Conservation (phyloP, 805 yeast species). For the Starmera pachycereana region DNA sequence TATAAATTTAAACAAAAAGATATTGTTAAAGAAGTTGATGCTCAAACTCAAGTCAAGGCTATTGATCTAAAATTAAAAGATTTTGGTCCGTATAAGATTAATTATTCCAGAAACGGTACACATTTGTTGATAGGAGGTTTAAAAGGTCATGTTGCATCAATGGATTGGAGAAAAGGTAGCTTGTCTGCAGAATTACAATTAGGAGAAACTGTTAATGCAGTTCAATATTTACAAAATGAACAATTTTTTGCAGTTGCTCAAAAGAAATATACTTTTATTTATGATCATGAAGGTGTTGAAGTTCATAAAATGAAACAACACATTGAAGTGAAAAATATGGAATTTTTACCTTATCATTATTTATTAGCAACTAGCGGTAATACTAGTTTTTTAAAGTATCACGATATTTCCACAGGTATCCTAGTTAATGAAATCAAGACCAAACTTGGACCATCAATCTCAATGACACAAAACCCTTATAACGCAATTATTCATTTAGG, state of each 20-base stretch:
- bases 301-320: conserved; percentile 87
- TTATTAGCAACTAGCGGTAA: conserved; percentile 81
- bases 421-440: conserved; percentile 78
- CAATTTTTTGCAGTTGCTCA: conserved; percentile 96
- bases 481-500: conserved; percentile 93
- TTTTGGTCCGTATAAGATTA: conserved; percentile 78
- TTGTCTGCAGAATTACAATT: conserved; percentile 74
- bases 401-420: conserved; percentile 90
- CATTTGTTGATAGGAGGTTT: conserved; percentile 75
- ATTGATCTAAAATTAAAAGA: conserved; percentile 64
- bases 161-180: conserved; percentile 89
- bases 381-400: conserved; percentile 82
- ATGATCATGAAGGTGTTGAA: conserved; percentile 87
- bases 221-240: conserved; percentile 83
- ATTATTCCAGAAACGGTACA: conserved; percentile 84
- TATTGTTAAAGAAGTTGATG: conserved; percentile 65
- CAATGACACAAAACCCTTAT: conserved; percentile 89
- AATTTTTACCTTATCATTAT: conserved; percentile 89
- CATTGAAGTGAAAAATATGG: conserved; percentile 71
- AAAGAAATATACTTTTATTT: conserved; percentile 85
- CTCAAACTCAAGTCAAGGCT: conserved; percentile 61
- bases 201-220: conserved; percentile 85
- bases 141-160: conserved; percentile 91
- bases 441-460: conserved; percentile 80
- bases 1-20: conserved; percentile 77